These are phyloP conservation scores for Botrytis galanthina DNA, from an alignment of 2,329 filamentous ascomycete species.

Conservation along the genomic window DNA sequence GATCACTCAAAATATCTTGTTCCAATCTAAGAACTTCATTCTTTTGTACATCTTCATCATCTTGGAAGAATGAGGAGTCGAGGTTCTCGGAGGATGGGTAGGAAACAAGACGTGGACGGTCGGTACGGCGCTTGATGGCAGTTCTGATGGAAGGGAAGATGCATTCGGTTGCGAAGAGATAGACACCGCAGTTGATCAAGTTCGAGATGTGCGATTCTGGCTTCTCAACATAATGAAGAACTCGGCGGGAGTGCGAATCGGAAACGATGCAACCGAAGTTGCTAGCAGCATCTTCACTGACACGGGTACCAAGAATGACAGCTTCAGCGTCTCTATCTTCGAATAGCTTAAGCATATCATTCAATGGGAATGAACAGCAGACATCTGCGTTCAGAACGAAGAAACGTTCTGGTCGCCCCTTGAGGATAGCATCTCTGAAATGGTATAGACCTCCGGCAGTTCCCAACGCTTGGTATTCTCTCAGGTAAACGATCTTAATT, in stretches of 20 bases:
- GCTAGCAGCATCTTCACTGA: conserved; percentile 83
- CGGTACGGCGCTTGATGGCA: conserved; percentile 92
- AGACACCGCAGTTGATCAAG: conserved; percentile 98
- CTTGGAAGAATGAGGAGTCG: conserved; percentile 64
- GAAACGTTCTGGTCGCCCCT: conserved; percentile 89
- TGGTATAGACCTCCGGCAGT: conserved; percentile 97
- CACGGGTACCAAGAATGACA: conserved; percentile 89
- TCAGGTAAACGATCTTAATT: conserved; percentile 89
- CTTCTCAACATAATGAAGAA: conserved; percentile 99
- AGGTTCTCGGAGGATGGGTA: conserved; percentile 96
- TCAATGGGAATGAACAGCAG: conserved; percentile 96
- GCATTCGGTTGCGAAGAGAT: conserved; percentile 91
- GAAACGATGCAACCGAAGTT: conserved; percentile 99
- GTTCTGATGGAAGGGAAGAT: conserved; percentile 95
- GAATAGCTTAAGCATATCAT: conserved; percentile 92
- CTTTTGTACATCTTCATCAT: conserved; percentile 70
- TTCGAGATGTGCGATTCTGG: conserved; percentile 97
- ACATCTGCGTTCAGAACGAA: conserved; percentile 98
- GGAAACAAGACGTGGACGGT: conserved; percentile 86
- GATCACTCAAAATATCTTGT: conserved; percentile 92
- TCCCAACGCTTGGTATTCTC: conserved; percentile 94
- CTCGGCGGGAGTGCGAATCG: conserved; percentile 87
- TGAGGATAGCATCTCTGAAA: conserved; percentile 98
- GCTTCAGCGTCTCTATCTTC: conserved; percentile 95
- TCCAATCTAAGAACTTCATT: conserved; percentile 90